Base-by-base conservation (phyloP, 2,329 filamentous ascomycete genomes). In the Apiospora sp. region DNA sequence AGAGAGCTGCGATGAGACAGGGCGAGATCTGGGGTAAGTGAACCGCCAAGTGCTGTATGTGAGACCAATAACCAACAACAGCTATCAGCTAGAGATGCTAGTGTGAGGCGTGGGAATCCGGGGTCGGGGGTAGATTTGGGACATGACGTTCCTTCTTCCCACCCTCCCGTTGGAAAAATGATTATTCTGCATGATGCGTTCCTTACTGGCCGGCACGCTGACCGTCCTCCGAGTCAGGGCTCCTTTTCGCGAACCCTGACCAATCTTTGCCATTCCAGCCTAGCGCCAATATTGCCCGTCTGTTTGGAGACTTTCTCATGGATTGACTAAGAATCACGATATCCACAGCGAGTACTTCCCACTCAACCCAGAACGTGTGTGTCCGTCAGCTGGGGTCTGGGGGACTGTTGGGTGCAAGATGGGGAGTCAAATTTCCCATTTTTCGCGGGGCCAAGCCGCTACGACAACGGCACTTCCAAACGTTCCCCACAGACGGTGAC, bases 181-280 rank as follows among this genome's bases (percentile, higher is more conserved):
- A 41, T 64, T 64, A 64, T 41, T 64, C 58, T 64, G 58, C 58
- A 64, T 22, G 58, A 41, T 34, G 46, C 27, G 16, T 37, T 27
- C 24, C 46, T 70, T 27, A 48, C 46, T 70, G 68, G 30, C 46
- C 37, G 68, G 68, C 67, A 27, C 37, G 68, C 44, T 69, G 24
- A 10, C 58, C 22, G 30, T 41, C 19, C 19, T 14, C 58, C 58
- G 58, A 64, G 58, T 64, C 58, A 64, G 58, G 58, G 34, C 34
- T 41, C 19, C 58, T 41, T 41, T 64, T n/a, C 34, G 8, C 7
- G 10, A 64, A 64, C 58, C 58, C 58, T 64, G 58, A 34, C 30
- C 10, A 41, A 14, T 8, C 24, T 19, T 64, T 10, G 10, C 58
- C 30, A 64, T 64, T 41, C n/a, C 58, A 19, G 58, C n/a, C 58